Evolutionary conservation across 257 asterid genomes (phyloP).

Genomic region (Perilla frutescens): DNA sequence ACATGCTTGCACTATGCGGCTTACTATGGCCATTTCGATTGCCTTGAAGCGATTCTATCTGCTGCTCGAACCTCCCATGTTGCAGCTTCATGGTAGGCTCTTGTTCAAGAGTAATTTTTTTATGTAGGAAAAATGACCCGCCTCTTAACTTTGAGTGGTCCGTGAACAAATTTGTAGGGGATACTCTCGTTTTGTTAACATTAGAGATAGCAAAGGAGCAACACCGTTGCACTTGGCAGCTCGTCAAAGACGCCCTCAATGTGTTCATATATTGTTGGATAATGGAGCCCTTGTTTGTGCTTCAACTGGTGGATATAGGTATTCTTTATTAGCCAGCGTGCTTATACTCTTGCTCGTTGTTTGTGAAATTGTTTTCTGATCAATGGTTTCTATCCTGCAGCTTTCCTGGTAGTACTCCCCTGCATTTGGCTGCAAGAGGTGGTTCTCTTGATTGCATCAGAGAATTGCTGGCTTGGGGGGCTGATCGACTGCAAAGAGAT

Average conservation of each 20-base stretch:
- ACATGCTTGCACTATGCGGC: conserved; percentile 99
- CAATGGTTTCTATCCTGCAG: conserved; percentile 41
- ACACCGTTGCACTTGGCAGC: conserved; percentile 96
- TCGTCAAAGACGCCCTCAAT: conserved; percentile 74
- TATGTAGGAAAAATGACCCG: not conserved
- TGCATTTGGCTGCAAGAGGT: conserved; percentile 97
- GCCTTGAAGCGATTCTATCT: conserved; percentile 75
- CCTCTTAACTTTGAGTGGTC: not conserved
- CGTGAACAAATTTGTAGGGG: conserved; percentile 57
- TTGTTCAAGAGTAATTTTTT: conserved; percentile 9
- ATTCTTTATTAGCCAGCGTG: conserved; percentile 7
- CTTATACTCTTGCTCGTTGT: not conserved
- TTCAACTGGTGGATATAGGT: conserved; percentile 88
- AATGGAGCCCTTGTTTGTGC: conserved; percentile 91
- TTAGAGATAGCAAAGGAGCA: conserved; percentile 94
- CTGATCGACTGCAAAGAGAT: conserved; percentile 85
- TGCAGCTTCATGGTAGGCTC: conserved; percentile 80
- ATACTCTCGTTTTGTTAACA: conserved; percentile 84
- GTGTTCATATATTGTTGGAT: conserved; percentile 76
- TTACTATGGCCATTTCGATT: conserved; percentile 83
- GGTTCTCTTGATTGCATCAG: conserved; percentile 94
- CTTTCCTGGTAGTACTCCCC: conserved; percentile 90
- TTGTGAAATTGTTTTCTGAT: conserved; percentile 5
- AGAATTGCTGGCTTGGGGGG: conserved; percentile 96
- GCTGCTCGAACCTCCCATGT: conserved; percentile 81